These are phyloP conservation scores for Colletotrichum theobromicola DNA, from an alignment of 2,329 filamentous ascomycete species.

Conservation along the genomic window DNA sequence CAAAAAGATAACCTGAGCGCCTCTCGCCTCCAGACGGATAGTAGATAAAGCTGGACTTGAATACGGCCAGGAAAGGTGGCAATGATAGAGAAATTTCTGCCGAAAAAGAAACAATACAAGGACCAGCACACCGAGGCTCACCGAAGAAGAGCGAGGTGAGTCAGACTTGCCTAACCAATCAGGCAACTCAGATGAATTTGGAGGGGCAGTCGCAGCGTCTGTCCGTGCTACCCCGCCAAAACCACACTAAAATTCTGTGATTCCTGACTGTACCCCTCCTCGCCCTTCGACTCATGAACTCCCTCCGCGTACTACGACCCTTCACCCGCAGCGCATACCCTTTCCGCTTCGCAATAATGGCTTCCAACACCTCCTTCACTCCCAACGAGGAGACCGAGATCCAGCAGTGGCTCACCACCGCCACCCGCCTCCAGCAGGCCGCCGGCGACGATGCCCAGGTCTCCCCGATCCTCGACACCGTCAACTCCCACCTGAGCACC, in stretches of 20 bases:
- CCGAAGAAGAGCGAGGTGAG: background rate
- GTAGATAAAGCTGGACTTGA: background rate
- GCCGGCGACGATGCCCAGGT: constrained; percentile 64
- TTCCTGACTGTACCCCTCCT: background rate
- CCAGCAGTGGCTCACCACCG: constrained; percentile 84
- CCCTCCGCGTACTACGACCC: constrained; percentile 44
- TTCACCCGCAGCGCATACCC: constrained; percentile 39
- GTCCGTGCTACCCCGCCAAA: constrained; percentile 10
- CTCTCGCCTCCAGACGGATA: too few species aligned
- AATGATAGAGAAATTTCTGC: background rate
- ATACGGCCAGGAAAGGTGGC: background rate
- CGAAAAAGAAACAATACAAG: background rate
- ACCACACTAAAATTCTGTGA: constrained; percentile 11
- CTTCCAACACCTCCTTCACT: constrained; percentile 74
- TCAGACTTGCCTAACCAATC: background rate
- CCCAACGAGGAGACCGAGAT: constrained; percentile 85
- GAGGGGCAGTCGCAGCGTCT: constrained; percentile 9
- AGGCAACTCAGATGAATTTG: background rate
- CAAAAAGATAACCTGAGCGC: background rate
- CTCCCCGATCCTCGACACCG: constrained; percentile 72
- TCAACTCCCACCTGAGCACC: constrained; percentile 87
- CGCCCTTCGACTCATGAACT: constrained; percentile 41
- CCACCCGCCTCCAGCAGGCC: constrained; percentile 69
- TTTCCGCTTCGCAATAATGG: constrained; percentile 60
- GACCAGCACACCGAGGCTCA: background rate